A percentile compares a stretch with the other conserved stretches of the same genome.
phyloP scores from a whole-genome alignment of 495 filamentous ascomycete species.

The Clavariopsis aquatica region DNA sequence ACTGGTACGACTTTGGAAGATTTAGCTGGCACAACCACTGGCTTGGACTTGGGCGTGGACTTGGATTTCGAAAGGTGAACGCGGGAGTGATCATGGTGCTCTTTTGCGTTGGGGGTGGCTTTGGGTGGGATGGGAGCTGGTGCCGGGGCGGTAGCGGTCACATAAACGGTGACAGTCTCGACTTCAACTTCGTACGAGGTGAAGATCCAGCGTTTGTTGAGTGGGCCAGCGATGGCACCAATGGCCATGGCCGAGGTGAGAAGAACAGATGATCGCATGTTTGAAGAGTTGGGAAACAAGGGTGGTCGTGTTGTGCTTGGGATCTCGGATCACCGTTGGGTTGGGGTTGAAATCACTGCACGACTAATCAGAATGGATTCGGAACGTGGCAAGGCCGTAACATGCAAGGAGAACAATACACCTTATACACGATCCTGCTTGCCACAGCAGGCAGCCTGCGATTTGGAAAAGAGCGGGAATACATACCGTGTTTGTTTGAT shows the following conservation, averaged over 20 bases:
- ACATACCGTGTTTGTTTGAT: slow-evolving; percentile 18
- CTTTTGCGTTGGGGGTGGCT: slow-evolving; percentile 12
- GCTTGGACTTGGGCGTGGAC: not conserved
- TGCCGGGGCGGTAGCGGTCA: slow-evolving; percentile 39
- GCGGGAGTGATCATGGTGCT: slow-evolving; percentile 22
- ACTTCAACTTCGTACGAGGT: slow-evolving; percentile 61
- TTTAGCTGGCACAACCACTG: not conserved
- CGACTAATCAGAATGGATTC: slow-evolving; percentile 9
- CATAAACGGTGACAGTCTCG: slow-evolving; percentile 47
- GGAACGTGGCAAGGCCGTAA: not conserved
- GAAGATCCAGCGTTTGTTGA: slow-evolving; percentile 58
- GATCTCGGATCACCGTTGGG: slow-evolving; percentile 39
- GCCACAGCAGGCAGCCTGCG: not conserved
- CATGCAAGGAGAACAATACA: not conserved
- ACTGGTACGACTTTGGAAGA: slow-evolving; percentile 20
- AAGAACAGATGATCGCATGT: slow-evolving; percentile 70
- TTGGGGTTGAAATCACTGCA: slow-evolving; percentile 10
- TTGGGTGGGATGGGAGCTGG: slow-evolving; percentile 32
- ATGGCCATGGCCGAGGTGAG: slow-evolving; percentile 63
- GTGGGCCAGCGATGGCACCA: slow-evolving; percentile 60
- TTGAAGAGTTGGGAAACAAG: slow-evolving; percentile 35
- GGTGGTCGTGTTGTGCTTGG: slow-evolving; percentile 11
- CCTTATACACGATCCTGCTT: slow-evolving; percentile 3
- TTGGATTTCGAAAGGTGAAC: slow-evolving; percentile 20
- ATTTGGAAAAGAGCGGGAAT: not conserved